Percentiles rank a stretch among this genome's conserved stretches.
phyloP scores from a whole-genome alignment of 2,329 filamentous ascomycete genomes.

The Cladophialophora carrionii region DNA sequence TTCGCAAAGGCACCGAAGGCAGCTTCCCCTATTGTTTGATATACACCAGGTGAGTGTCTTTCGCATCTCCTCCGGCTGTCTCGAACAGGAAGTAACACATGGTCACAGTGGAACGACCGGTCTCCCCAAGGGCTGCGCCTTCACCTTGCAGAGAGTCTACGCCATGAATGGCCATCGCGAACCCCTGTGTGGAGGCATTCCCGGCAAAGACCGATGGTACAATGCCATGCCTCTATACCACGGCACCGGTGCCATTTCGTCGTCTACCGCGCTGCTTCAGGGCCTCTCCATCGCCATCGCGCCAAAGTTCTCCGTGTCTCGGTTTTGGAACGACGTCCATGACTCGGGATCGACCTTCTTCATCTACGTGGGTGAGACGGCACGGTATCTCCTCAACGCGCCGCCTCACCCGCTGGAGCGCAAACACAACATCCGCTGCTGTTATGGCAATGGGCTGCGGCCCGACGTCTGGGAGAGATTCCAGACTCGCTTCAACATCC shows the following conservation, averaged over 20 bases:
- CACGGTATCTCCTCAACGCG: slow-evolving; percentile 53
- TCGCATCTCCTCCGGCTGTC: neutral
- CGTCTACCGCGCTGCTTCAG: slow-evolving; percentile 56
- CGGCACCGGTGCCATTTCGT: slow-evolving; percentile 68
- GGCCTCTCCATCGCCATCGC: slow-evolving; percentile 52
- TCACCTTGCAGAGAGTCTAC: slow-evolving; percentile 58
- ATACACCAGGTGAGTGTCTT: slow-evolving; percentile 62
- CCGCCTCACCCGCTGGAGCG: slow-evolving; percentile 52
- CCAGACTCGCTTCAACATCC: slow-evolving; percentile 44
- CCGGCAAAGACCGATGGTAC: slow-evolving; percentile 66
- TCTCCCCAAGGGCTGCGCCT: slow-evolving; percentile 70
- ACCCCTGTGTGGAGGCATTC: slow-evolving; percentile 18
- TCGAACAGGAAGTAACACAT: neutral
- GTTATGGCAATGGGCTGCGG: slow-evolving; percentile 54
- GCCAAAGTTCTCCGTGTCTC: slow-evolving; percentile 42
- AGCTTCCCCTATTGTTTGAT: slow-evolving; percentile 66
- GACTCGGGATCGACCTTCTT: slow-evolving; percentile 59
- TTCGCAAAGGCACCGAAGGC: slow-evolving; percentile 57
- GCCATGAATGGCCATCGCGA: slow-evolving; percentile 41
- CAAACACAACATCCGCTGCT: slow-evolving; percentile 51
- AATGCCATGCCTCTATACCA: slow-evolving; percentile 79
- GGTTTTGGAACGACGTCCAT: slow-evolving; percentile 39
- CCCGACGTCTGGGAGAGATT: slow-evolving; percentile 56
- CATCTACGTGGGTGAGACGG: slow-evolving; percentile 58
- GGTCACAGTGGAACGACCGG: slow-evolving; percentile 62